Conservation (phyloP, 1,139 yeast genomes). For the Zygosaccharomyces sapae region DNA sequence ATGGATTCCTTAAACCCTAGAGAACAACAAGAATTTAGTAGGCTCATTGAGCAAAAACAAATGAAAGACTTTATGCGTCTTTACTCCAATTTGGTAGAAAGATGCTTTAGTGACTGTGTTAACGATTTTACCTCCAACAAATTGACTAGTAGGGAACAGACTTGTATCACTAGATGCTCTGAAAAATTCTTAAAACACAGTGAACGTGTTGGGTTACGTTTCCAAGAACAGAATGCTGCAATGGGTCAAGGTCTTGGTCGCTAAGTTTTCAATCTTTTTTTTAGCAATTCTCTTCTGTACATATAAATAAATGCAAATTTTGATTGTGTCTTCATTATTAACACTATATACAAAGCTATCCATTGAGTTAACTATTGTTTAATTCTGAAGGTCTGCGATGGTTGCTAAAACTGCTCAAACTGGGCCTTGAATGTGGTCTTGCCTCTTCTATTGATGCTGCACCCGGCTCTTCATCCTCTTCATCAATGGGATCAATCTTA, state of each 20-base stretch:
- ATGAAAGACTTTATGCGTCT: conserved; percentile 98
- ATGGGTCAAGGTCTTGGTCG: conserved; percentile 46
- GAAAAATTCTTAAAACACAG: conserved; percentile 97
- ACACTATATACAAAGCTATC: background rate
- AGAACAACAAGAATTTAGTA: conserved; percentile 95
- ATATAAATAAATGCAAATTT: conserved; percentile 10
- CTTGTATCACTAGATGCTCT: conserved; percentile 86
- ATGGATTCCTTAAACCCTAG: conserved; percentile 84
- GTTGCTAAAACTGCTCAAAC: conserved; percentile 12
- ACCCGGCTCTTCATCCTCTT: conserved; percentile 11
- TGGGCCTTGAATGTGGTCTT: conserved; percentile 6
- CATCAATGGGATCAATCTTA: conserved; percentile 22
- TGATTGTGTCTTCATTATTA: background rate
- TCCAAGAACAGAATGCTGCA: conserved; percentile 88
- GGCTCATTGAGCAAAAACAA: conserved; percentile 92
- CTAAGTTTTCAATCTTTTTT: conserved; percentile 7
- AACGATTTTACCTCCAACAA: conserved; percentile 93
- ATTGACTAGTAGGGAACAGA: conserved; percentile 76
- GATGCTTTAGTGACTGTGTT: conserved; percentile 96
- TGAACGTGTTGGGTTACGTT: conserved; percentile 97
- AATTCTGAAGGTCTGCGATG: conserved; percentile 1
- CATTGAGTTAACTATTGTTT: background rate
- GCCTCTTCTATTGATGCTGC: conserved; percentile 6
- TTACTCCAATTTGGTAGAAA: conserved; percentile 89
- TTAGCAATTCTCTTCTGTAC: conserved; percentile 7